These are phyloP conservation scores for Ogataea wickerhamii DNA, from an alignment of 805 yeast genomes.

Conservation along the genomic window DNA sequence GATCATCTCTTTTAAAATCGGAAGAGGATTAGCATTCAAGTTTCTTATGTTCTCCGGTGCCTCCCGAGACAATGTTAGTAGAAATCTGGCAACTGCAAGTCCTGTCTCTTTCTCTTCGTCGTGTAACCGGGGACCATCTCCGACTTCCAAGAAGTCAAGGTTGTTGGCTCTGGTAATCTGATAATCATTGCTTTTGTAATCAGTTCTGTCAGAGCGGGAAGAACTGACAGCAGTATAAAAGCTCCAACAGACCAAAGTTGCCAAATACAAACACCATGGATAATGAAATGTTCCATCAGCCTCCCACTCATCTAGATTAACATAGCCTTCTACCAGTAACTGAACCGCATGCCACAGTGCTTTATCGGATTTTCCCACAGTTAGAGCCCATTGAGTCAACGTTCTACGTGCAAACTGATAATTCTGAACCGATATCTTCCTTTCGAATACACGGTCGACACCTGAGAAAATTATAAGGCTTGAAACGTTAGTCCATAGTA, in stretches of 20 bases:
- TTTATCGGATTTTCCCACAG: conserved; percentile 7
- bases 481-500: conserved; percentile 10
- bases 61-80: conserved; percentile 7
- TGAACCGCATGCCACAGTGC: conserved; percentile 17
- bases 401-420: conserved; percentile 9
- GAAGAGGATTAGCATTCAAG: conserved; percentile 2
- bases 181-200: neutral
- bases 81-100: conserved; percentile 3
- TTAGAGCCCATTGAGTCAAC: conserved; percentile 7
- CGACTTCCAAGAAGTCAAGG: neutral
- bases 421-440: conserved; percentile 3
- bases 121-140: neutral
- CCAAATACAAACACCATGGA: conserved; percentile 18
- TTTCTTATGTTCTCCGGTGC: conserved; percentile 5
- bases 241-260: conserved; percentile 14
- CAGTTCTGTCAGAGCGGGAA: neutral
- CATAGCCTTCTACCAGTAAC: conserved; percentile 13
- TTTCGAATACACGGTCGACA: conserved; percentile 8
- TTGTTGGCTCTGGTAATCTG: neutral
- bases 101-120: conserved; percentile 1
- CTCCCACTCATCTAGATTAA: conserved; percentile 17
- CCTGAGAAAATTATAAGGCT: conserved; percentile 10
- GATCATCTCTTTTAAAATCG: conserved; percentile 10
- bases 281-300: conserved; percentile 21
- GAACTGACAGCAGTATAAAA: conserved; percentile 8